Evolutionary conservation across 257 asterid species (phyloP).

Genomic region (Solanum medicagineum): DNA sequence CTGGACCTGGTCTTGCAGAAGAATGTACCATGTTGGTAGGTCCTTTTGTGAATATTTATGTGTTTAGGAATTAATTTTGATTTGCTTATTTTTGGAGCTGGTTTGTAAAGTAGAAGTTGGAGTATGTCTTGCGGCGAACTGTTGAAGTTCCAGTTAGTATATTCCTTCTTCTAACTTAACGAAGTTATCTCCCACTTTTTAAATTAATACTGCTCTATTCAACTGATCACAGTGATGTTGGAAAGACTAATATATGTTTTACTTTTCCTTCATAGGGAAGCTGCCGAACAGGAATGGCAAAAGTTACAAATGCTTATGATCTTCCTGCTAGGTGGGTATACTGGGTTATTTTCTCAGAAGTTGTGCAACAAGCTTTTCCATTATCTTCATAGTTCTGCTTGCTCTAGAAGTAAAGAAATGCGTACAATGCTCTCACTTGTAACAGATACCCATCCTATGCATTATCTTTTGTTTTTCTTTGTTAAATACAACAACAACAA

Average conservation of each 20-base stretch:
- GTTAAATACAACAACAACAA: too few relatives aligned
- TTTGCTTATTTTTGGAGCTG: neutral
- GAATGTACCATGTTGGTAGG: slow-evolving; percentile 42
- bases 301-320: slow-evolving; percentile 59
- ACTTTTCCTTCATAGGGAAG: slow-evolving; percentile 53
- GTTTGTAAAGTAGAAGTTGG: neutral
- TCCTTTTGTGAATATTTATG: neutral
- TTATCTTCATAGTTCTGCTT: neutral
- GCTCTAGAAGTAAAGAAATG: neutral
- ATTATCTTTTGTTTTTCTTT: neutral
- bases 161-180: neutral
- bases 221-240: neutral
- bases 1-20: slow-evolving; percentile 95
- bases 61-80: neutral
- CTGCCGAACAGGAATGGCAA: slow-evolving; percentile 90
- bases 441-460: neutral
- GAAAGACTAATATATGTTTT: neutral
- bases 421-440: neutral
- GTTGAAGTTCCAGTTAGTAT: neutral
- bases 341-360: neutral
- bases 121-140: neutral
- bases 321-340: slow-evolving; percentile 82
- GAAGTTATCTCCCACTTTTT: neutral
- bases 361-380: neutral
- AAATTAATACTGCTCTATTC: neutral